Conservation (phyloP, 2,329 filamentous ascomycete species). For the Tolypocladium capitatum region DNA sequence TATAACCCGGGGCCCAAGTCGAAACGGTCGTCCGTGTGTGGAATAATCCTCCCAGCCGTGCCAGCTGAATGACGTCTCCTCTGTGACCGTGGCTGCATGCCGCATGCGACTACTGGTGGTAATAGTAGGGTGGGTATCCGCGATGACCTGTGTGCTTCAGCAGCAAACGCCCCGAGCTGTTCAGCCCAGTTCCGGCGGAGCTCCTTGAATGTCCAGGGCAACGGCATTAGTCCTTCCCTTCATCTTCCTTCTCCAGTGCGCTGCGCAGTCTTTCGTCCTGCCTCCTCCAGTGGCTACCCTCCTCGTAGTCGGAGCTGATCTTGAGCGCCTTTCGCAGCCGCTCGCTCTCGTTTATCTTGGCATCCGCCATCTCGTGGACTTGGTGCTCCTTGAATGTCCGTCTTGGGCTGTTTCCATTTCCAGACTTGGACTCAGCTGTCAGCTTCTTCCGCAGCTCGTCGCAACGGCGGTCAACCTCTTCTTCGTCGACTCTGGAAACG, state of each 20-base stretch:
- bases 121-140: neutral
- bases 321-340: conserved; percentile 73
- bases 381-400: conserved; percentile 73
- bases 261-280: conserved; percentile 57
- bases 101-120: neutral
- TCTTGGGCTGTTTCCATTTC: conserved; percentile 20
- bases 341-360: conserved; percentile 93
- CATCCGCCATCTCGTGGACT: conserved; percentile 89
- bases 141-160: neutral
- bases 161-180: neutral
- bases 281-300: conserved; percentile 73
- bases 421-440: conserved; percentile 22
- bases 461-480: conserved; percentile 66
- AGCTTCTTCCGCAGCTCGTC: conserved; percentile 29
- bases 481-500: conserved; percentile 56
- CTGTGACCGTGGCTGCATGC: neutral
- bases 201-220: neutral
- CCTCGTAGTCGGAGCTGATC: conserved; percentile 74
- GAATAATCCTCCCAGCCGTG: neutral
- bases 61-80: neutral
- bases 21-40: too few species aligned
- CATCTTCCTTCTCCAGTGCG: conserved; percentile 25
- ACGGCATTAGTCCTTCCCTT: conserved; percentile 6
- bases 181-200: neutral
- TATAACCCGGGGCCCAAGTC: neutral